phyloP scores from a whole-genome alignment of 495 filamentous ascomycete species.

The Penicillium macrosclerotiorum region DNA sequence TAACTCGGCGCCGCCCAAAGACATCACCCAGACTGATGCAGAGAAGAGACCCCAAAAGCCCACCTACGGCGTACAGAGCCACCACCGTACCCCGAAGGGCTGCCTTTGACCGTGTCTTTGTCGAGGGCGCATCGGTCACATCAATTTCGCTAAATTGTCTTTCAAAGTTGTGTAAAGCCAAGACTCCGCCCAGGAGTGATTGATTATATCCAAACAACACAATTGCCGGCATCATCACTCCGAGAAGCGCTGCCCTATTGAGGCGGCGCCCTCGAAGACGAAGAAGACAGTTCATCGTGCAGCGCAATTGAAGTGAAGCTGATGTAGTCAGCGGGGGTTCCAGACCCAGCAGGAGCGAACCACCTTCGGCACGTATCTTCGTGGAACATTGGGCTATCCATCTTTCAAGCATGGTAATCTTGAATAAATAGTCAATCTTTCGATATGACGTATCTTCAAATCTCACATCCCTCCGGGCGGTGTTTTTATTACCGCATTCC shows the following conservation, averaged over 20 bases:
- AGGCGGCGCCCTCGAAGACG: constrained; percentile 23
- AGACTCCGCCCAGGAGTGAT: constrained; percentile 32
- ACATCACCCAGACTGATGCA: constrained; percentile 22
- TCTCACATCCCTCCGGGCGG: background rate
- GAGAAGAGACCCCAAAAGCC: constrained; percentile 18
- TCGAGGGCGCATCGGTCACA: constrained; percentile 17
- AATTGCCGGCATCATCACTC: constrained; percentile 32
- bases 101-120: constrained; percentile 22
- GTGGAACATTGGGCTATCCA: background rate
- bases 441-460: too few species aligned
- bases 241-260: constrained; percentile 16
- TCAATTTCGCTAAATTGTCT: constrained; percentile 44
- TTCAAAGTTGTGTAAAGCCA: constrained; percentile 27
- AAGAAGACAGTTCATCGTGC: too few species aligned
- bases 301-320: background rate
- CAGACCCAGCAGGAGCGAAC: too few species aligned
- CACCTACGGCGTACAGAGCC: constrained; percentile 22
- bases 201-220: constrained; percentile 47
- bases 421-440: too few species aligned
- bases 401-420: too few species aligned
- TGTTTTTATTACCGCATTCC: constrained; percentile 10
- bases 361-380: too few species aligned
- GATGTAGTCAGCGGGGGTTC: too few species aligned
- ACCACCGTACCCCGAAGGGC: constrained; percentile 22
- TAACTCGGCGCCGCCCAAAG: constrained; percentile 20